Conservation (phyloP, 2,329 filamentous ascomycete species). For the Monilinia laxa region DNA sequence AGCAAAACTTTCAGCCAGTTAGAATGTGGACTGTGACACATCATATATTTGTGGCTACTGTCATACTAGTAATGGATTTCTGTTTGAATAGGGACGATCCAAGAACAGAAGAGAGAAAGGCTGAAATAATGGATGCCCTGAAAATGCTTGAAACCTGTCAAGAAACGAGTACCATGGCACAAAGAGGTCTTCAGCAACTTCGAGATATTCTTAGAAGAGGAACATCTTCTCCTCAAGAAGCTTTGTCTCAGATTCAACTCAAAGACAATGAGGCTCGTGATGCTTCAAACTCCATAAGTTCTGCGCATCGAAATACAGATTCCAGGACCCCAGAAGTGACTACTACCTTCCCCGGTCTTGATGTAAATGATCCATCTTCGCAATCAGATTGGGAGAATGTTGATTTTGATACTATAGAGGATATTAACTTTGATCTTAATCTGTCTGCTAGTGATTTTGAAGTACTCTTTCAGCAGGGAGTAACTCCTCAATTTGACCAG, state of each 20-base stretch:
- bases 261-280: neutral
- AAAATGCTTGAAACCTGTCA: conserved; percentile 38
- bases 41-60: conserved; percentile 43
- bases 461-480: conserved; percentile 1
- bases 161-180: conserved; percentile 29
- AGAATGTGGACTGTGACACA: conserved; percentile 40
- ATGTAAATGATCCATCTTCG: conserved; percentile 10
- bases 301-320: neutral
- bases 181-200: conserved; percentile 29
- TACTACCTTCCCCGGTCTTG: neutral
- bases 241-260: neutral
- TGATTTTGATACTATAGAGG: conserved; percentile 15
- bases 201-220: conserved; percentile 17
- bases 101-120: conserved; percentile 36
- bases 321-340: neutral
- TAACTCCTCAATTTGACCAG: neutral
- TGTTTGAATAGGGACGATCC: conserved; percentile 40
- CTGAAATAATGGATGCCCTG: conserved; percentile 41
- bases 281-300: neutral
- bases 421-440: conserved; percentile 23
- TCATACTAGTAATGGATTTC: conserved; percentile 44
- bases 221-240: neutral
- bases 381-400: conserved; percentile 19
- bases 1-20: conserved; percentile 32
- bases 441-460: conserved; percentile 16